phyloP scores from a whole-genome alignment of 805 yeast species.

The Sporopachydermia lactativora region DNA sequence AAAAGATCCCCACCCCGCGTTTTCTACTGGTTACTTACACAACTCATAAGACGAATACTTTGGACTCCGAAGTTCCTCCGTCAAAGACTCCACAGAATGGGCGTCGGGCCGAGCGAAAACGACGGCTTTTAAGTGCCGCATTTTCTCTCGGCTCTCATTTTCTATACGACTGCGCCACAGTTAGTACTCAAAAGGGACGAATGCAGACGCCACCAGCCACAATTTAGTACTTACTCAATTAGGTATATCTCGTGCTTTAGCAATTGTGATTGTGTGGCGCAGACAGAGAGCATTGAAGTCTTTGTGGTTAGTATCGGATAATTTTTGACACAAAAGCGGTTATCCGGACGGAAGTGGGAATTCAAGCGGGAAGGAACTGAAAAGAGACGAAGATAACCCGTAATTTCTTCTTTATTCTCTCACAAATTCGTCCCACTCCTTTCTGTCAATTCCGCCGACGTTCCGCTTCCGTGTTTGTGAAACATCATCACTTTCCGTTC shows the following conservation, averaged over 20 bases:
- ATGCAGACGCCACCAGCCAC: slow-evolving; percentile 9
- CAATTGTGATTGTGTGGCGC: slow-evolving; percentile 76
- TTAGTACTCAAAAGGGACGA: slow-evolving; percentile 11
- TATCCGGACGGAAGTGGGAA: too few species aligned
- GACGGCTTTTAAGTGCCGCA: slow-evolving; percentile 72
- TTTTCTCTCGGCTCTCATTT: slow-evolving; percentile 43
- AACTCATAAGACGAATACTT: slow-evolving; percentile 68
- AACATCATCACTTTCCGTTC: too few species aligned
- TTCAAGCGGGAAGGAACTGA: too few species aligned
- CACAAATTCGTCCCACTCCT: too few species aligned
- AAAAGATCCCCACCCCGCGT: too few species aligned
- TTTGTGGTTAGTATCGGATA: too few species aligned
- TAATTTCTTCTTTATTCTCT: too few species aligned
- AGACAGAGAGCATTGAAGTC: slow-evolving; percentile 74
- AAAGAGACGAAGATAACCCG: too few species aligned
- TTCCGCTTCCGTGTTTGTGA: too few species aligned
- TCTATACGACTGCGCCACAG: slow-evolving; percentile 28
- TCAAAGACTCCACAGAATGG: slow-evolving; percentile 43
- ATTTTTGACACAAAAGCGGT: too few species aligned
- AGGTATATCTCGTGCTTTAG: slow-evolving; percentile 75
- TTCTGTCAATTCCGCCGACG: too few species aligned
- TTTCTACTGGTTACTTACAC: slow-evolving; percentile 24
- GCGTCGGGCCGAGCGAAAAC: slow-evolving; percentile 65
- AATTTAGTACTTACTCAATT: slow-evolving; percentile 33
- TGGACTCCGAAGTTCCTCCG: slow-evolving; percentile 62